Evolutionary conservation across 495 filamentous ascomycete species (phyloP).

Genomic region (Trichoderma asperelloides): DNA sequence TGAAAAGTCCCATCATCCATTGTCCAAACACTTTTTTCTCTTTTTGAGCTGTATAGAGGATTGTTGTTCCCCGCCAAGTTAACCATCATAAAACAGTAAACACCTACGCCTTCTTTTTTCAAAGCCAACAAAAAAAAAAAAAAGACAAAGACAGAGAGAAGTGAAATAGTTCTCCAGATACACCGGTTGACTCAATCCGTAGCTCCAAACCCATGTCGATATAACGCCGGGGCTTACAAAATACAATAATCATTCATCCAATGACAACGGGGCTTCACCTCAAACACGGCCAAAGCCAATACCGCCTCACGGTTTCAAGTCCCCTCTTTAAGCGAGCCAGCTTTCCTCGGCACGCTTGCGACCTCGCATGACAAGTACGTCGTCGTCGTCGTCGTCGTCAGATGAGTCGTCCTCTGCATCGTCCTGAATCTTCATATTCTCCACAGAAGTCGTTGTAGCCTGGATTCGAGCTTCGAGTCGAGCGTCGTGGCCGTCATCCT

Average conservation of each 20-base stretch:
- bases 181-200: background rate
- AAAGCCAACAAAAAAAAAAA: background rate
- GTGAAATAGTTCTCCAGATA: background rate
- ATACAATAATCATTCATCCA: background rate
- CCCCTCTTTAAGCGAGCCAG: conserved; percentile 33
- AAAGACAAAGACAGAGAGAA: background rate
- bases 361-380: conserved; percentile 40
- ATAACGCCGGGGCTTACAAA: background rate
- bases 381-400: conserved; percentile 30
- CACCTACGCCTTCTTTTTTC: background rate
- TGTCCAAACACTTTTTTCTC: background rate
- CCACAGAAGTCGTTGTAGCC: conserved; percentile 11
- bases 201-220: conserved; percentile 3
- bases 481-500: conserved; percentile 20
- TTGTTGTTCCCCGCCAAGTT: background rate
- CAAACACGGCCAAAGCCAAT: background rate
- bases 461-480: conserved; percentile 16
- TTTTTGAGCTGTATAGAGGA: background rate
- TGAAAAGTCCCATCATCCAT: background rate
- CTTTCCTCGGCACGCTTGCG: conserved; percentile 41
- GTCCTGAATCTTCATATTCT: conserved; percentile 11
- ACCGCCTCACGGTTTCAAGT: no score
- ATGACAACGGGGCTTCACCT: background rate
- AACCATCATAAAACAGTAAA: background rate
- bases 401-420: conserved; percentile 15